phyloP scores from a whole-genome alignment of 176 grass and related monocot species.

The Oryza meridionalis region DNA sequence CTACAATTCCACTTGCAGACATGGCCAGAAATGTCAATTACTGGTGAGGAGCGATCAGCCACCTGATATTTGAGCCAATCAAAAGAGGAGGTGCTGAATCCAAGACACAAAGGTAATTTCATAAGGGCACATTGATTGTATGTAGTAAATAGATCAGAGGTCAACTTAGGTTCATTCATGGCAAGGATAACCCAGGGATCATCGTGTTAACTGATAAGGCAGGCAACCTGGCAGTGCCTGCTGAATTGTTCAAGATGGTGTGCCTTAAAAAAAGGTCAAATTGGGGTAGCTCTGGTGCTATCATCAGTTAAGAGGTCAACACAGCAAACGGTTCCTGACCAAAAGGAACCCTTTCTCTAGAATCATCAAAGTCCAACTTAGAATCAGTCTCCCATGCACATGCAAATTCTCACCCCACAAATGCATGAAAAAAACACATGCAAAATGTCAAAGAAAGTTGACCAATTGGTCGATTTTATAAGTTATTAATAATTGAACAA shows the following conservation, averaged over 20 bases:
- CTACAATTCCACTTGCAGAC: constrained; percentile 16
- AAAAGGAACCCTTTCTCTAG: constrained; percentile 12
- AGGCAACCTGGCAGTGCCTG: constrained; percentile 4
- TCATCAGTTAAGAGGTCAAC: constrained; percentile 38
- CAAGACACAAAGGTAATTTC: constrained; percentile 22
- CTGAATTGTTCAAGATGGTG: constrained; percentile 33
- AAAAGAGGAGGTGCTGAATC: constrained; percentile 15
- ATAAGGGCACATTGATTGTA: constrained; percentile 17
- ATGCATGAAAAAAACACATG: constrained; percentile 21
- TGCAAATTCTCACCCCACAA: background rate
- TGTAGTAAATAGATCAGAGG: constrained; percentile 23
- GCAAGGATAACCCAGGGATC: constrained; percentile 22
- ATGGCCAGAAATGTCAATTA: constrained; percentile 8
- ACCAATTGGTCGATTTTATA: constrained; percentile 56
- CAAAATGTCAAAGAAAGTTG: constrained; percentile 49
- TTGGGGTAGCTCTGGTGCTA: background rate
- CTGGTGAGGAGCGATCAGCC: constrained; percentile 42
- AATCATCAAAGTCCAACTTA: constrained; percentile 41
- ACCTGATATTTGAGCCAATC: constrained; percentile 15
- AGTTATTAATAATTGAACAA: constrained; percentile 58
- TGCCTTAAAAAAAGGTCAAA: constrained; percentile 13
- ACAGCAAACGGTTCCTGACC: constrained; percentile 41
- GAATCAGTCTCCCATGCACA: constrained; percentile 42
- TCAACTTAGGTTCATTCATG: constrained; percentile 55
- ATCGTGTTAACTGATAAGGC: constrained; percentile 26